A percentile compares a stretch with the other conserved stretches of the same genome.
Evolutionary conservation across 2,329 filamentous ascomycete genomes (phyloP).

Genomic region (Alternaria sp.): DNA sequence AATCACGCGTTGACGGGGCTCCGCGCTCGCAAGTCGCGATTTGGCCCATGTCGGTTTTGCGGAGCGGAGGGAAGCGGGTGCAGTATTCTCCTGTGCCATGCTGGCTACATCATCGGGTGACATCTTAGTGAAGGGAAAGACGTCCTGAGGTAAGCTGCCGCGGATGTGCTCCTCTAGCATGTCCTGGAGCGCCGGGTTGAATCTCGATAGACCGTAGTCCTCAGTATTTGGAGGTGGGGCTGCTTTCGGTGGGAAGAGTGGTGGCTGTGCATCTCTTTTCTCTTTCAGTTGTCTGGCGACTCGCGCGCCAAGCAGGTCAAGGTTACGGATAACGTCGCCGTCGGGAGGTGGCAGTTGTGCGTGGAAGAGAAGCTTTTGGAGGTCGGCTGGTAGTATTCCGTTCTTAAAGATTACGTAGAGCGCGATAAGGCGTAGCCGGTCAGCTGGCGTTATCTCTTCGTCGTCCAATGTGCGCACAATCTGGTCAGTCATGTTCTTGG

Average conservation of each 20-base stretch:
- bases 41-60: constrained; percentile 97
- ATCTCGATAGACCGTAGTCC: constrained; percentile 86
- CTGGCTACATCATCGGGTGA: constrained; percentile 68
- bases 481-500: constrained; percentile 86
- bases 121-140: constrained; percentile 58
- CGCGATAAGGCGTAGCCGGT: constrained; percentile 83
- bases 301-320: constrained; percentile 81
- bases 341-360: constrained; percentile 78
- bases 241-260: constrained; percentile 74
- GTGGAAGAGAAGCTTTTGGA: constrained; percentile 83
- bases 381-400: constrained; percentile 82
- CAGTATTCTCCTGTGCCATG: constrained; percentile 58
- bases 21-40: constrained; percentile 72
- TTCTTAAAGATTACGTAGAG: constrained; percentile 87
- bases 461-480: constrained; percentile 89
- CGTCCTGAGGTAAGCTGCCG: constrained; percentile 51
- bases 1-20: constrained; percentile 88
- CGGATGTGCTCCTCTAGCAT: constrained; percentile 74
- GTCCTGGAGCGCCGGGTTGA: constrained; percentile 79
- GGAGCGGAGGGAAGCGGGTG: constrained; percentile 74
- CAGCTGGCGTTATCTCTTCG: constrained; percentile 70
- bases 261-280: constrained; percentile 65
- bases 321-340: constrained; percentile 73
- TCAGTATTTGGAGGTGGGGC: constrained; percentile 62
- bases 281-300: constrained; percentile 79